Base-by-base conservation (phyloP, 2,329 filamentous ascomycete genomes). In the Aspergillaceae sp. region DNA sequence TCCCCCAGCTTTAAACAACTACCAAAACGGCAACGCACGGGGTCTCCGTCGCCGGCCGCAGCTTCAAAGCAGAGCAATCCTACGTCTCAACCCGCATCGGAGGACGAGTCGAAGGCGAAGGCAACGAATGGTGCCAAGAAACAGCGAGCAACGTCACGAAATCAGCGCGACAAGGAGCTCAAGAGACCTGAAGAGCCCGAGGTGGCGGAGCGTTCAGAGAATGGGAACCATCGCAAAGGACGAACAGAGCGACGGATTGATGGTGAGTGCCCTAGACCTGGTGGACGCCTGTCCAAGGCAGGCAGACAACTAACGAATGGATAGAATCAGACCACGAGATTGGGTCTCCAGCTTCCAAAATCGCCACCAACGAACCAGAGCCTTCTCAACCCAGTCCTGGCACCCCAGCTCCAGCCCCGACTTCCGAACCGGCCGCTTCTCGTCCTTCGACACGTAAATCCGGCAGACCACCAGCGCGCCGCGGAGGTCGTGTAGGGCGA, bases 1-100 rank as follows among this genome's bases (percentile, higher is more conserved):
- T 38, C 2, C n/a, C 43, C 51, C 57, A 94, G 88, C 56, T 83
- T 83, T 62, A 81, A 79, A 48, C 78, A 83, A 52, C 79, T 75
- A 50, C 69, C 79, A 42, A 97, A 97, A 71, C 79, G 91, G 54
- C 89, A 88, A 64, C 82, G 91, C 45, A 96, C 90, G 28, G 78
- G 76, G 49, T 94, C 89, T 2, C 82, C 81, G 41, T 88, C 87
- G 3, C 77, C 78, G 29, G 81, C 84, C 1, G 79, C 82, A 26
- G 53, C 62, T 5, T 74, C 75, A 3, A 72, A 50, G 57, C 74
- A 51, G 61, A 72, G 45, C 73, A 82, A 62, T 42, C 44, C 67
- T 54, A 43, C 66, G 29, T 69, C 67, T 6, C 65, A 66, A 19
- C 58, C 60, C 30, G 61, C 57, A 4, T 88, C 86, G 0, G 87